Evolutionary conservation across 805 yeast species (phyloP), one percentile per base, ranked within the genome.

Genomic region (Wickerhamiella occidentalis): DNA sequence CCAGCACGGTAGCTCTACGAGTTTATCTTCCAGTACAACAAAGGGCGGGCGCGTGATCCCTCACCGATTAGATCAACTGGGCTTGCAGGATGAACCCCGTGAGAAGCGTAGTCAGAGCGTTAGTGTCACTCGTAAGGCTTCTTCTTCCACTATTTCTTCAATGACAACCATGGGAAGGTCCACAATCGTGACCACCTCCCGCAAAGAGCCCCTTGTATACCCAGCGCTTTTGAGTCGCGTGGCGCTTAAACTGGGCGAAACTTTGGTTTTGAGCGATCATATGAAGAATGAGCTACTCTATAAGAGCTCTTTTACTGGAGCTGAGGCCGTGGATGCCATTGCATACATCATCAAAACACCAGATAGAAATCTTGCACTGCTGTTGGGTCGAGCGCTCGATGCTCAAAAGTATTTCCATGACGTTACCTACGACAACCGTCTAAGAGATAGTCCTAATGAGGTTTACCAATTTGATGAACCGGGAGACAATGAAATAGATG

Each of bases 381-480:
- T 92, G 29, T 68, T 92, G 45, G 98, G 97, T 25, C 73, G 98
- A 55, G 80, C 96, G 0, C 69, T 92, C 49, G 97, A 92, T 66
- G 94, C 96, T 0, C 97, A 92, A 59, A 85, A 85, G 63, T 77
- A 86, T 50, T 87, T 92, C 65, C 95, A 86, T 61, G 98, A 92
- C 67, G 96, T 88, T 22, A 84, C 96, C 0, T 90, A 90, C 65
- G 94, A 87, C 58, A 97, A 88, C 63, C 73, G 96, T 45, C 71
- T 92, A 48, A 73, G 98, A 55, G 98, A 92, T 65, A 84, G 95
- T 0, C 75, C 73, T 18, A 77, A 75, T 60, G 98, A 92, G 64
- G 84, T 90, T 21, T 92, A 90, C 64, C 94, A 85, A 57, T 85
- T 90, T 52, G 50, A 51, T 21, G 55, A 52, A 28, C 56, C 56